These are phyloP conservation scores for Cardamine occulta DNA, from an alignment of 345 rosid genomes.

Conservation along the genomic window DNA sequence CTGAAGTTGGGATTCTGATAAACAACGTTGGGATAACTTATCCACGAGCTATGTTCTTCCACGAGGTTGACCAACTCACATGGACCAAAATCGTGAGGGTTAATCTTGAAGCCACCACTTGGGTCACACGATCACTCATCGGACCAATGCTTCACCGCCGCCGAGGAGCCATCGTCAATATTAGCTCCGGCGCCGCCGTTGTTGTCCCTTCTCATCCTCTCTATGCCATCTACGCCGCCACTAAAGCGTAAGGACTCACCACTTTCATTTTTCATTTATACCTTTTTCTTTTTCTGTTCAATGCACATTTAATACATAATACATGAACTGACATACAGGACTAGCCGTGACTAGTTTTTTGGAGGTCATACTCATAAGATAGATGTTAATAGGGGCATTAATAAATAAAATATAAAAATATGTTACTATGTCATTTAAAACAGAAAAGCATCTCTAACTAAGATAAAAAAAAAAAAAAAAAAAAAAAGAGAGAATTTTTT, in stretches of 20 bases:
- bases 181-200: slow-evolving; percentile 80
- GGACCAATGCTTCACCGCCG: slow-evolving; percentile 65
- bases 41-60: slow-evolving; percentile 74
- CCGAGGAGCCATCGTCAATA: slow-evolving; percentile 78
- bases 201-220: slow-evolving; percentile 98
- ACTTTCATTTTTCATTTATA: slow-evolving; percentile 7
- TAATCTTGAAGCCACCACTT: slow-evolving; percentile 63
- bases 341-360: not conserved
- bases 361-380: not conserved
- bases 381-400: not conserved
- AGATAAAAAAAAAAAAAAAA: not conserved
- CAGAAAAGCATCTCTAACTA: not conserved
- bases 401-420: not conserved
- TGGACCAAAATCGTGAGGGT: slow-evolving; percentile 74
- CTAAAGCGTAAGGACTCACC: slow-evolving; percentile 76
- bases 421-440: not conserved
- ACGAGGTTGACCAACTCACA: slow-evolving; percentile 70
- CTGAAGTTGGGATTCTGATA: slow-evolving; percentile 74
- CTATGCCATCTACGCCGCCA: slow-evolving; percentile 81
- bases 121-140: slow-evolving; percentile 66
- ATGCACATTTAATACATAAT: not conserved
- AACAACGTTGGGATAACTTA: slow-evolving; percentile 90
- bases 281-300: not conserved
- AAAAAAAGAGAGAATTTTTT: not conserved
- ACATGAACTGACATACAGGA: not conserved